These are phyloP conservation scores for Pythium myriotylum DNA, from an alignment of 352 stramenopile genomes.

Conservation along the genomic window DNA sequence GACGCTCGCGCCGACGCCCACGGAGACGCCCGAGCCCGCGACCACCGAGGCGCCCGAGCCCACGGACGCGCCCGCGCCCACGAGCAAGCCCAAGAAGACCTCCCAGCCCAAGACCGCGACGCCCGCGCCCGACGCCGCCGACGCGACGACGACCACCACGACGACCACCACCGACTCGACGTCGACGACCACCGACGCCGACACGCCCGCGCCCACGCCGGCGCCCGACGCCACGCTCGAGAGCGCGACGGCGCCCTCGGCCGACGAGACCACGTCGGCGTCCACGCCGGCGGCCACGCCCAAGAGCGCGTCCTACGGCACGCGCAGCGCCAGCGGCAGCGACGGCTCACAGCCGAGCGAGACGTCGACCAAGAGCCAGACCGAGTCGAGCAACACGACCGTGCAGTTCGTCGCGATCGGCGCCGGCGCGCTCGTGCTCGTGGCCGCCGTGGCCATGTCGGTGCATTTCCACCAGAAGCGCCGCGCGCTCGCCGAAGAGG, in stretches of 20 bases:
- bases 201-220: conserved; percentile 4
- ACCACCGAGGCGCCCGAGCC: conserved; percentile 9
- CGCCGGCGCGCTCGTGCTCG: conserved; percentile 15
- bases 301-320: conserved; percentile 6
- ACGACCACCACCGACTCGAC: background rate
- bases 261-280: background rate
- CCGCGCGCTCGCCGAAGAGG: conserved; percentile 8
- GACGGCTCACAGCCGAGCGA: background rate
- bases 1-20: background rate
- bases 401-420: conserved; percentile 18
- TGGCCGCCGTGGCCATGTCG: conserved; percentile 13
- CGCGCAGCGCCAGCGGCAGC: conserved; percentile 10
- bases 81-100: conserved; percentile 10
- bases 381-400: background rate
- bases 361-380: conserved; percentile 1
- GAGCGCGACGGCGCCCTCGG: background rate
- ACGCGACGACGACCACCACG: background rate
- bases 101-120: background rate
- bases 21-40: background rate
- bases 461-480: conserved; percentile 16
- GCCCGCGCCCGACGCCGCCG: background rate
- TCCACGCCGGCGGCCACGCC: conserved; percentile 2
- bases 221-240: conserved; percentile 2
- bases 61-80: conserved; percentile 9
- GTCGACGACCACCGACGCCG: background rate